phyloP scores from a whole-genome alignment of 139 green algal species.

The Closterium sp. region DNA sequence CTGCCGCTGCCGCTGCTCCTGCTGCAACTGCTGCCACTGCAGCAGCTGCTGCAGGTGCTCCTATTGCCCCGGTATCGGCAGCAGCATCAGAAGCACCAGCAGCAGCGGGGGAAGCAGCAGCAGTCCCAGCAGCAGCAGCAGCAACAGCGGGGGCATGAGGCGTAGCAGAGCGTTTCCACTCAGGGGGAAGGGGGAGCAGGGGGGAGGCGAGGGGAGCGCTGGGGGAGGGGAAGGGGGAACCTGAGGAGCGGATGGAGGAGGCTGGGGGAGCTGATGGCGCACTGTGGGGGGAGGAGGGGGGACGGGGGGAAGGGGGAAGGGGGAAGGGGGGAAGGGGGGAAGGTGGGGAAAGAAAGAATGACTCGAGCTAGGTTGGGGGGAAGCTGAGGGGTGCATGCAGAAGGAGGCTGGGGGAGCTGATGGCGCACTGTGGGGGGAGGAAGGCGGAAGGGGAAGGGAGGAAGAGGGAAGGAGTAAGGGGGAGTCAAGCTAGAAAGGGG shows the following conservation, averaged over 20 bases:
- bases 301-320: too few species aligned
- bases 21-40: neutral
- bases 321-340: too few species aligned
- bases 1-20: neutral
- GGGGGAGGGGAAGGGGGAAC: neutral
- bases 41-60: neutral
- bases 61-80: neutral
- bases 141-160: neutral
- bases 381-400: neutral
- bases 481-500: too few species aligned
- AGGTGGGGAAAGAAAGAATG: too few species aligned
- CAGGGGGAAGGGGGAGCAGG: too few species aligned
- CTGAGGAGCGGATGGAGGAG: neutral
- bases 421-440: neutral
- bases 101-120: neutral
- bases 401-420: neutral
- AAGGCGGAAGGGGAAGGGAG: too few species aligned
- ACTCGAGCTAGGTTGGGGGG: too few species aligned
- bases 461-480: too few species aligned
- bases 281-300: neutral
- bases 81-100: neutral
- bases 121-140: neutral
- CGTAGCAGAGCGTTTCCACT: too few species aligned
- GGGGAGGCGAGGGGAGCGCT: too few species aligned
- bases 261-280: neutral